Base-by-base conservation (phyloP, 2,329 filamentous ascomycete species). In the Trichophyton benhamiae region DNA sequence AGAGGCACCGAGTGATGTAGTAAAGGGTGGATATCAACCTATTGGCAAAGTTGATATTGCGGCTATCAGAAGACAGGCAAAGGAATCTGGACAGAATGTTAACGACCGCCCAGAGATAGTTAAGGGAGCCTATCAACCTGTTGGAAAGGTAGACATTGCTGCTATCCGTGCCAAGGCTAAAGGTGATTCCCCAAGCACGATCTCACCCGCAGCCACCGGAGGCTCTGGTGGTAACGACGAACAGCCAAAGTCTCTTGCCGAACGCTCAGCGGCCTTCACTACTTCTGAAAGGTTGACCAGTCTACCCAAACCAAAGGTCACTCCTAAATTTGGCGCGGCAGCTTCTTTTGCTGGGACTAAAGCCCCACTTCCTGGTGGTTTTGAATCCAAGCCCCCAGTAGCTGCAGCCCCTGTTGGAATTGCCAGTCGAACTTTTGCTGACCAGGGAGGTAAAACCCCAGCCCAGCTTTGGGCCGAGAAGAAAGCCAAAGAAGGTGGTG, bases 391-490 rank as follows among this genome's bases (percentile, higher is more conserved):
- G 64, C 74, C 83, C n/a, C 73, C 80, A 7, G 78, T 84, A 30
- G 72, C 83, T 25, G 78, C 83, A 2, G 68, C 67, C 6, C 85
- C 87, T 4, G 81, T 96, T 27, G 91, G 90, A 27, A 82, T 84
- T 66, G 91, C 91, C 42, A 95, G 90, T 76, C 86, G 90, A 69
- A 96, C 91, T 0, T 99, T 97, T 78, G 94, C 94, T 15, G 91
- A 96, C 67, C 80, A 95, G 73, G 91, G 88, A 65, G 94, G 94
- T 64, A 99, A 97, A 79, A 97, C 94, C 3, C 94, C 94, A 5
- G 91, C 94, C 33, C 94, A 99, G 74, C 77, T 96, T 41, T 99
- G 94, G 94, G 92, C 92, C 0, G 94, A 99, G 79, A 95, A 91
- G 79, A 97, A 97, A 79, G 92, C 89, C 42, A 86, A 85, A 63